Evolutionary conservation across 2,329 filamentous ascomycete genomes (phyloP).

Genomic region (Taxawa tesnikishii): DNA sequence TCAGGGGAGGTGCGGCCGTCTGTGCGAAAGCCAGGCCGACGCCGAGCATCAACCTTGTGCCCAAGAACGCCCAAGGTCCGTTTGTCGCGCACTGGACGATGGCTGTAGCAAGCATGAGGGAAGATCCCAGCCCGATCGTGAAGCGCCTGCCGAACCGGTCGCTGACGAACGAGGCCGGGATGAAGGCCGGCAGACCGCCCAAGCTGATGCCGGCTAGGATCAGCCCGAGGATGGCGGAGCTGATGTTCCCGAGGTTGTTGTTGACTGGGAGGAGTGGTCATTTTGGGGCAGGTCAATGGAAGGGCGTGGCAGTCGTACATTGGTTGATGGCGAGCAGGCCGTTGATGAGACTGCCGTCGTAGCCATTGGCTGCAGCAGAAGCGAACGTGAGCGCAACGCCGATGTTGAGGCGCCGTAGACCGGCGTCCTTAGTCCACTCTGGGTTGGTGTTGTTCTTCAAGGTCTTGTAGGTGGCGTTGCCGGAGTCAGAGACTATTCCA

Average conservation of each 20-base stretch:
- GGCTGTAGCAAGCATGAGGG: slow-evolving; percentile 11
- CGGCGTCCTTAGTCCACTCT: slow-evolving; percentile 10
- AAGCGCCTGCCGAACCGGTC: slow-evolving; percentile 16
- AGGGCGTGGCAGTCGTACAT: too few relatives aligned
- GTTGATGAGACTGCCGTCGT: slow-evolving; percentile 19
- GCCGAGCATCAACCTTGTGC: slow-evolving; percentile 18
- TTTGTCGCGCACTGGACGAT: slow-evolving; percentile 11
- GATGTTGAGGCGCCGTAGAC: slow-evolving; percentile 11
- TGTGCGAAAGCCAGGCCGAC: slow-evolving; percentile 20
- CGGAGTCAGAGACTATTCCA: slow-evolving; percentile 2
- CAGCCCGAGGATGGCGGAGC: slow-evolving; percentile 15
- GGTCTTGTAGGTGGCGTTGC: slow-evolving; percentile 10
- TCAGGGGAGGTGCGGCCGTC: slow-evolving; percentile 22
- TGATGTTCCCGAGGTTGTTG: too few relatives aligned
- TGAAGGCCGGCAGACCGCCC: slow-evolving; percentile 13
- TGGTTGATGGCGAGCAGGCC: slow-evolving; percentile 23
- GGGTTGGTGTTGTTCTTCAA: slow-evolving; percentile 10
- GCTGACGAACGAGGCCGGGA: slow-evolving; percentile 12
- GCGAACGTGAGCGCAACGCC: slow-evolving; percentile 12
- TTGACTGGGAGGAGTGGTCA: too few relatives aligned
- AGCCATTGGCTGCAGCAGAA: slow-evolving; percentile 16
- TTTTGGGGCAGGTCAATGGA: too few relatives aligned
- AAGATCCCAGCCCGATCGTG: slow-evolving; percentile 11
- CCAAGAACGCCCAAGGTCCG: slow-evolving; percentile 13
- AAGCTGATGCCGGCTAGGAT: slow-evolving; percentile 15